A percentile compares a stretch with the other conserved stretches of the same genome.
Evolutionary conservation across 805 yeast genomes (phyloP).

Genomic region (Tetrapisispora nanseiensis): DNA sequence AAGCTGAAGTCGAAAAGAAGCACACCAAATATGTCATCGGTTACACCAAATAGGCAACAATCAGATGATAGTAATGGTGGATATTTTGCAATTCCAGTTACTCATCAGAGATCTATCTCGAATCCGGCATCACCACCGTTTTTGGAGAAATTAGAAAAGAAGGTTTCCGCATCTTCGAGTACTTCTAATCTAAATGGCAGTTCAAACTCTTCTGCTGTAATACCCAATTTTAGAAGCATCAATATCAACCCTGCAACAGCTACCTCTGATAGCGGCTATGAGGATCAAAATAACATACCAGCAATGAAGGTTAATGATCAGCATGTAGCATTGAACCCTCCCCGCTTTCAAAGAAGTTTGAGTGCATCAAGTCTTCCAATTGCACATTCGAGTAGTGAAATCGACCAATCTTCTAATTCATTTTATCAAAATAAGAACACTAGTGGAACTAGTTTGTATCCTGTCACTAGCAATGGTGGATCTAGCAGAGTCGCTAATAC

Average conservation of each 20-base stretch:
- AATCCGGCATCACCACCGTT: neutral
- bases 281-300: slow-evolving; percentile 8
- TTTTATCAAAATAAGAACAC: slow-evolving; percentile 17
- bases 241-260: neutral
- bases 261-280: neutral
- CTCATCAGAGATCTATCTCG: slow-evolving; percentile 5
- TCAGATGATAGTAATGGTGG: slow-evolving; percentile 27
- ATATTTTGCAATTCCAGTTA: slow-evolving; percentile 29
- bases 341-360: neutral
- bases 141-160: slow-evolving; percentile 8
- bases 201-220: neutral
- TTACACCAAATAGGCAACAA: slow-evolving; percentile 19
- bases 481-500: slow-evolving; percentile 20
- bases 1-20: neutral
- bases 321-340: slow-evolving; percentile 4
- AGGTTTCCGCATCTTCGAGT: slow-evolving; percentile 3
- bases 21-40: slow-evolving; percentile 10
- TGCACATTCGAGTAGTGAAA: slow-evolving; percentile 12
- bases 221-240: neutral
- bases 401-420: slow-evolving; percentile 1
- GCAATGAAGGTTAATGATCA: slow-evolving; percentile 15
- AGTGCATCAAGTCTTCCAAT: slow-evolving; percentile 5
- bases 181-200: neutral
- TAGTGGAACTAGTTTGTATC: slow-evolving; percentile 17
- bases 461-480: slow-evolving; percentile 2